Conservation (phyloP, 352 stramenopile genomes). For the Globisporangium alternatum region DNA sequence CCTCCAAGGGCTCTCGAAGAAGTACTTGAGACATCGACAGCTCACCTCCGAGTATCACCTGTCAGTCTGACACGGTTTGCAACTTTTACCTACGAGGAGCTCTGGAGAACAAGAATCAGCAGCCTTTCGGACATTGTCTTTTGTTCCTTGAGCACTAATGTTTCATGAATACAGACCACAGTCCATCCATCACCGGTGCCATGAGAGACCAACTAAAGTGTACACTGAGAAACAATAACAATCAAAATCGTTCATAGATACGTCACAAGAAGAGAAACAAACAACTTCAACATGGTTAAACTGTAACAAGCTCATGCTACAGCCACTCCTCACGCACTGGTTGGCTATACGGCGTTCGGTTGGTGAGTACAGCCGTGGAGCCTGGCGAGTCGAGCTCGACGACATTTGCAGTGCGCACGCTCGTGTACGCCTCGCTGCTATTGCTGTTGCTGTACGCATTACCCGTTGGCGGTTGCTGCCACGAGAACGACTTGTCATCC, state of each 20-base stretch:
- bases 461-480: neutral
- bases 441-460: neutral
- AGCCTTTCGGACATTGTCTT: too few relatives aligned
- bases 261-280: neutral
- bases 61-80: too few relatives aligned
- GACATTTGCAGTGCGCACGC: neutral
- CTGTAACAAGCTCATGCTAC: neutral
- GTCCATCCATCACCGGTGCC: too few relatives aligned
- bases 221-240: too few relatives aligned
- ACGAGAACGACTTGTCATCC: neutral
- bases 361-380: constrained; percentile 1
- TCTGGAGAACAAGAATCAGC: too few relatives aligned
- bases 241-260: neutral
- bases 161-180: too few relatives aligned
- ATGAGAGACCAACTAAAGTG: too few relatives aligned
- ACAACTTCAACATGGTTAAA: neutral
- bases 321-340: neutral
- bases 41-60: too few relatives aligned
- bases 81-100: too few relatives aligned
- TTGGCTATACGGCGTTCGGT: neutral
- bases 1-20: too few relatives aligned
- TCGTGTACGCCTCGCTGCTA: neutral
- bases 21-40: too few relatives aligned
- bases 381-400: neutral
- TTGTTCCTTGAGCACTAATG: too few relatives aligned